Conservation (phyloP, 116 monocot species). For the Posidonia oceanica region DNA sequence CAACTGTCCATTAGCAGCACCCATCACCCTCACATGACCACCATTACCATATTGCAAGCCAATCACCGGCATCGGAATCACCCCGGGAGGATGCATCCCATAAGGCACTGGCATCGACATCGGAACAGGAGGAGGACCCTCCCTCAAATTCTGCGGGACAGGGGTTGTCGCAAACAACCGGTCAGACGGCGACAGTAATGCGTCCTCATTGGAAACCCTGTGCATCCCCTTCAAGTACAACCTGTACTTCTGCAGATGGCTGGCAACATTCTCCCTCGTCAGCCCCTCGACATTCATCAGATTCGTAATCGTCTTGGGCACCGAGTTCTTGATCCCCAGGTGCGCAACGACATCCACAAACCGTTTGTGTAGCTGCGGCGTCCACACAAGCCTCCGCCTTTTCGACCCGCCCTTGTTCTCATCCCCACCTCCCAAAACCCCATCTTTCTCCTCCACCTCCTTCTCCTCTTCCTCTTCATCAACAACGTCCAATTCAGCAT, state of each 20-base stretch:
- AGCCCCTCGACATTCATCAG: conserved; percentile 41
- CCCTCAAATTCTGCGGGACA: not conserved
- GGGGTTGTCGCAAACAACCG: not conserved
- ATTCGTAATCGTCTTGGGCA: conserved; percentile 25
- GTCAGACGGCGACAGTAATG: not conserved
- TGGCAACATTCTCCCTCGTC: conserved; percentile 53
- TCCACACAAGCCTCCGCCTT: conserved; percentile 31
- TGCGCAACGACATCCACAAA: conserved; percentile 39
- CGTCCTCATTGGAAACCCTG: not conserved
- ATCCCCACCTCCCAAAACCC: conserved; percentile 4
- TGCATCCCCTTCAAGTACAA: conserved; percentile 19
- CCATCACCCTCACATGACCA: not conserved
- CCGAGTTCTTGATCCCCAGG: conserved; percentile 37
- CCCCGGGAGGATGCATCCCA: not conserved
- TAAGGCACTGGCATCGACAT: not conserved
- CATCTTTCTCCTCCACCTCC: conserved; percentile 8
- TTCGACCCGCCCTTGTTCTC: conserved; percentile 7
- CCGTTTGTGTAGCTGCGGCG: conserved; percentile 34
- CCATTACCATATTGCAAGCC: not conserved
- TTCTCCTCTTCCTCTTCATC: conserved; percentile 17
- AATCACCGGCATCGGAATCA: not conserved
- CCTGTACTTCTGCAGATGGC: conserved; percentile 62
- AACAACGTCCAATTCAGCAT: conserved; percentile 6
- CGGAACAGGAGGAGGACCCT: not conserved
- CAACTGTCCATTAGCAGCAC: not conserved